phyloP scores from a whole-genome alignment of 2,329 filamentous ascomycete genomes.

The Knoxdaviesia capensis region DNA sequence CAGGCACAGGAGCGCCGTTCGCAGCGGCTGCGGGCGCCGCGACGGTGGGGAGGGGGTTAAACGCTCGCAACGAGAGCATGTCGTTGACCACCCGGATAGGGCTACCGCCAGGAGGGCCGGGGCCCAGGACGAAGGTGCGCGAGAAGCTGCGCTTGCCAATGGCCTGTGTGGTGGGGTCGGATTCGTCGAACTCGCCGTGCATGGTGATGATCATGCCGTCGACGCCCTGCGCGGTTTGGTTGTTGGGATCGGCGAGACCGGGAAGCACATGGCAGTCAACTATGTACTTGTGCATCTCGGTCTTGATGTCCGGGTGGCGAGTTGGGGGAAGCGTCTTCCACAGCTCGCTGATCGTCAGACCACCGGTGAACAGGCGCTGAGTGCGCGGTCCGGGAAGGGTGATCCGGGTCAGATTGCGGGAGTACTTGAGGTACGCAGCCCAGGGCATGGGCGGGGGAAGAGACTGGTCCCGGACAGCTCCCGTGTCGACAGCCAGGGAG shows the following conservation, averaged over 20 bases:
- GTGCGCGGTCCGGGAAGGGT: slow-evolving; percentile 37
- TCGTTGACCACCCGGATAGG: slow-evolving; percentile 62
- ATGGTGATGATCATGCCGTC: slow-evolving; percentile 60
- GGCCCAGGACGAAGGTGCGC: slow-evolving; percentile 59
- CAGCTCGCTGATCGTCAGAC: slow-evolving; percentile 40
- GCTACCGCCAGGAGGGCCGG: slow-evolving; percentile 42
- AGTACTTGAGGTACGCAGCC: slow-evolving; percentile 57
- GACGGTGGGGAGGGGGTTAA: slow-evolving; percentile 27
- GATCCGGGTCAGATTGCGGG: slow-evolving; percentile 58
- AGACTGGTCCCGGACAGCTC: slow-evolving; percentile 26
- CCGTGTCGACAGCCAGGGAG: slow-evolving; percentile 52
- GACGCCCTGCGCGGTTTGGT: slow-evolving; percentile 43
- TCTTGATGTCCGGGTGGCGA: slow-evolving; percentile 49
- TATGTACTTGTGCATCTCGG: slow-evolving; percentile 52
- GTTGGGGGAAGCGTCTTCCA: slow-evolving; percentile 57
- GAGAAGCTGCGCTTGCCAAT: slow-evolving; percentile 60
- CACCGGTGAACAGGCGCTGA: slow-evolving; percentile 45
- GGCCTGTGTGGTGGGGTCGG: slow-evolving; percentile 32
- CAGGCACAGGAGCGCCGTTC: slow-evolving; percentile 7
- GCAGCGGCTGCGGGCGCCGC: slow-evolving; percentile 11
- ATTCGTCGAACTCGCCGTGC: slow-evolving; percentile 72
- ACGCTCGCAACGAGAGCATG: slow-evolving; percentile 53
- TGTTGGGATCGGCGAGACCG: slow-evolving; percentile 48
- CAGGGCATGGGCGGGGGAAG: slow-evolving; percentile 33
- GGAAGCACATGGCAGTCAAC: slow-evolving; percentile 64